These are phyloP conservation scores for Mesembryanthemum crystallinum DNA, from an alignment of 148 eudicot genomes.

Conservation along the genomic window DNA sequence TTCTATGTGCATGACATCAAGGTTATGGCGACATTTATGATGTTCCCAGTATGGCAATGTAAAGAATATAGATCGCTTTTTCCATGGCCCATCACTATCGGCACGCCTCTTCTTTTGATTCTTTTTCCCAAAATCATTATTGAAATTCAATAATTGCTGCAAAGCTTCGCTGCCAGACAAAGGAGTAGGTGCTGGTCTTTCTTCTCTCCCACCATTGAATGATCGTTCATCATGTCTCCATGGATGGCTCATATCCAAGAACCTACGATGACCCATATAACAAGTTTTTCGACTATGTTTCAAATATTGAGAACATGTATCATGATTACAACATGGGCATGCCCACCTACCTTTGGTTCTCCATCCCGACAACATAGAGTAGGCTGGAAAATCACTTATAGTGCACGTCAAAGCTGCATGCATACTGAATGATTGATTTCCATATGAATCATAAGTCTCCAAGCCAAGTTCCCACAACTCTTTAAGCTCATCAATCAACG, in stretches of 20 bases:
- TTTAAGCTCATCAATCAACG: background rate
- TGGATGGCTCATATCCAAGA: background rate
- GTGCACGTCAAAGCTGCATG: background rate
- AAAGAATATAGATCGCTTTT: background rate
- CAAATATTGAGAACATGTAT: background rate
- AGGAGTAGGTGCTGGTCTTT: background rate
- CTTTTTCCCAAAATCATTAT: background rate
- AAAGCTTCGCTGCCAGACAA: background rate
- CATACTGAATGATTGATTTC: background rate
- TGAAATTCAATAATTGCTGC: background rate
- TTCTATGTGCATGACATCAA: background rate
- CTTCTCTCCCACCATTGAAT: slow-evolving; percentile 3
- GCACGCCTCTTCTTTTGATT: background rate
- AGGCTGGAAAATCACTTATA: slow-evolving; percentile 4
- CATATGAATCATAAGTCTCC: slow-evolving; percentile 2
- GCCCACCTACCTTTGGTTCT: background rate
- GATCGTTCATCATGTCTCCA: background rate
- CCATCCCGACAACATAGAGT: background rate
- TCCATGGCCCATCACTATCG: background rate
- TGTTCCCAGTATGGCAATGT: background rate
- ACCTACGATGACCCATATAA: slow-evolving; percentile 9
- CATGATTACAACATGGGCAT: background rate
- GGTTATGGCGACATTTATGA: background rate
- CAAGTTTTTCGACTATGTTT: background rate
- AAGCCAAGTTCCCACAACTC: background rate